phyloP scores from a whole-genome alignment of 805 yeast genomes.

The Nakazawaea siamensis region DNA sequence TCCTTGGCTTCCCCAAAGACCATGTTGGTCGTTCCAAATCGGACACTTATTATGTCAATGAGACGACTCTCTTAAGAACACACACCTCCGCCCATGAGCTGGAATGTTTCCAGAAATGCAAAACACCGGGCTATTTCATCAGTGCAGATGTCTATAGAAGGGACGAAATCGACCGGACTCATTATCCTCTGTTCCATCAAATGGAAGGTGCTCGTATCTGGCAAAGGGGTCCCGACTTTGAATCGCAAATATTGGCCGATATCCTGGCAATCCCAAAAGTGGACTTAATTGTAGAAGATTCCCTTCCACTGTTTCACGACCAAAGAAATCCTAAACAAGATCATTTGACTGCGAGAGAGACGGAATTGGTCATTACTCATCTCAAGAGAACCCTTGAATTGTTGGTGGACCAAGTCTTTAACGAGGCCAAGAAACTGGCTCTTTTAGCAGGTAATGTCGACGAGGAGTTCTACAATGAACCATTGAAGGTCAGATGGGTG shows the following conservation, averaged over 20 bases:
- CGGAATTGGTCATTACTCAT: conserved; percentile 63
- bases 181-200: conserved; percentile 96
- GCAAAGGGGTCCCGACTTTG: conserved; percentile 40
- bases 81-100: conserved; percentile 97
- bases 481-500: conserved; percentile 86
- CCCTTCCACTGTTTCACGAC: conserved; percentile 41
- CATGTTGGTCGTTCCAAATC: conserved; percentile 92
- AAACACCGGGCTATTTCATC: conserved; percentile 82
- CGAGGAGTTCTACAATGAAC: conserved; percentile 57
- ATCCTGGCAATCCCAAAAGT: conserved; percentile 58
- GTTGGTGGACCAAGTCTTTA: conserved; percentile 75
- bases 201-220: conserved; percentile 94
- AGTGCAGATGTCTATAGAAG: conserved; percentile 94
- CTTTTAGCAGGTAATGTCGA: conserved; percentile 37
- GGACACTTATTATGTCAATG: conserved; percentile 87
- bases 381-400: conserved; percentile 81
- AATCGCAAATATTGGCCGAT: conserved; percentile 41
- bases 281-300: conserved; percentile 72
- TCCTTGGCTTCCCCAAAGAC: conserved; percentile 80
- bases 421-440: conserved; percentile 58
- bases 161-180: conserved; percentile 93
- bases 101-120: conserved; percentile 61
- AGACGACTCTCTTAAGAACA: conserved; percentile 66
- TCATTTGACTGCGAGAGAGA: conserved; percentile 63
- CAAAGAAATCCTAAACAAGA: conserved; percentile 72